Percentiles rank a stretch among this genome's conserved stretches.
phyloP scores from a whole-genome alignment of 805 yeast genomes.

The Metschnikowia reukaufii region DNA sequence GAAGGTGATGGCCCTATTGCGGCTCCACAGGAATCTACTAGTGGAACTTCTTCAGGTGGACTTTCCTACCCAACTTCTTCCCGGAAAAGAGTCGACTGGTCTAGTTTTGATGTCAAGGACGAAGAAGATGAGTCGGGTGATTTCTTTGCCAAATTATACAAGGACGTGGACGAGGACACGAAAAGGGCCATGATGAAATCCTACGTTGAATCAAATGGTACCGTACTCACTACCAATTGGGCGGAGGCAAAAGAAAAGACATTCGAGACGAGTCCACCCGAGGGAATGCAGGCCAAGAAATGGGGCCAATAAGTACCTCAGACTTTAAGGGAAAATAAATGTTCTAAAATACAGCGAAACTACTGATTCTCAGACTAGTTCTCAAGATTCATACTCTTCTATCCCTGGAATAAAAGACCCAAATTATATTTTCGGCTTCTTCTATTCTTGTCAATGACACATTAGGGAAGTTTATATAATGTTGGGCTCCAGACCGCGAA shows the following conservation, averaged over 20 bases:
- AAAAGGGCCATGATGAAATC: constrained; percentile 96
- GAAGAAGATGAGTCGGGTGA: constrained; percentile 47
- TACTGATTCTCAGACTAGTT: background rate
- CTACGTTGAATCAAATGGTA: constrained; percentile 89
- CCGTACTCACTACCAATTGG: constrained; percentile 94
- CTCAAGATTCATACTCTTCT: no score
- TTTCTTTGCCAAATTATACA: constrained; percentile 74
- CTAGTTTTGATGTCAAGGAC: constrained; percentile 45
- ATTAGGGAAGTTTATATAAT: no score
- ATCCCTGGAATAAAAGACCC: no score
- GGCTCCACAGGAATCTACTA: background rate
- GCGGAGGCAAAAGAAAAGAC: constrained; percentile 67
- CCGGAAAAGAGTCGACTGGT: constrained; percentile 68
- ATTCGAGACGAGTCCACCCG: constrained; percentile 73
- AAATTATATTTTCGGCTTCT: no score
- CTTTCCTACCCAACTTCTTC: constrained; percentile 63
- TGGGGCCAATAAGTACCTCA: constrained; percentile 34
- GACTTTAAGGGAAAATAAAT: background rate
- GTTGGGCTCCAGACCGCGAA: no score
- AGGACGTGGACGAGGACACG: constrained; percentile 83
- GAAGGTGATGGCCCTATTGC: constrained; percentile 30
- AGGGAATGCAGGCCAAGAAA: constrained; percentile 61
- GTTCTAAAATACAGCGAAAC: no score
- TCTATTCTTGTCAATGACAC: no score
- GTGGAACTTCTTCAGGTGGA: constrained; percentile 10